Conservation (phyloP, 2,329 filamentous ascomycete genomes). For the Hypomyces rosellus region DNA sequence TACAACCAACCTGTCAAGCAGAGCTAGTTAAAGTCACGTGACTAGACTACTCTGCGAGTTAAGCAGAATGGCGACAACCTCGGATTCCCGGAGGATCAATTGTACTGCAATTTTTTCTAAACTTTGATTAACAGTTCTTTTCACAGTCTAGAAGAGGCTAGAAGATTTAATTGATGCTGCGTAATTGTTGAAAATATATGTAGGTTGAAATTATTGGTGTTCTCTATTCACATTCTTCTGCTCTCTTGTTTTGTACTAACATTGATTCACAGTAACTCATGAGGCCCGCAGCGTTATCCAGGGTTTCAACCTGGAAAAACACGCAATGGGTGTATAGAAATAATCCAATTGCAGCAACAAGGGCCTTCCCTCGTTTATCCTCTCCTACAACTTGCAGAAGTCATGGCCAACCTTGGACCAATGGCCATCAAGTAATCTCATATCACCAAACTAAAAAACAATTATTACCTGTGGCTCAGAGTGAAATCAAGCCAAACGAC, state of each 20-base stretch:
- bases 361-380: neutral
- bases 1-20: no score
- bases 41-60: no score
- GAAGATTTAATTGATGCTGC: no score
- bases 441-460: conserved; percentile 21
- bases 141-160: no score
- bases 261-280: conserved; percentile 11
- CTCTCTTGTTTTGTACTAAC: neutral
- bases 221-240: no score
- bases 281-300: conserved; percentile 17
- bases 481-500: conserved; percentile 2
- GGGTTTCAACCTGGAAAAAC: conserved; percentile 19
- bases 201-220: no score
- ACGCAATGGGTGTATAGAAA: conserved; percentile 15
- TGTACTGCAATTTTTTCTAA: no score
- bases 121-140: no score
- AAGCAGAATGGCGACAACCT: no score
- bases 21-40: no score
- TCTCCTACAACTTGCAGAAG: neutral
- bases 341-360: neutral
- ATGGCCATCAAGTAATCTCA: conserved; percentile 14
- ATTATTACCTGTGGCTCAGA: conserved; percentile 13
- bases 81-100: no score
- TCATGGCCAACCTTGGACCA: conserved; percentile 11
- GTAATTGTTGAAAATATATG: no score